These are phyloP conservation scores for Lactuca sativa DNA, from an alignment of 129 eudicot species.

Conservation along the genomic window DNA sequence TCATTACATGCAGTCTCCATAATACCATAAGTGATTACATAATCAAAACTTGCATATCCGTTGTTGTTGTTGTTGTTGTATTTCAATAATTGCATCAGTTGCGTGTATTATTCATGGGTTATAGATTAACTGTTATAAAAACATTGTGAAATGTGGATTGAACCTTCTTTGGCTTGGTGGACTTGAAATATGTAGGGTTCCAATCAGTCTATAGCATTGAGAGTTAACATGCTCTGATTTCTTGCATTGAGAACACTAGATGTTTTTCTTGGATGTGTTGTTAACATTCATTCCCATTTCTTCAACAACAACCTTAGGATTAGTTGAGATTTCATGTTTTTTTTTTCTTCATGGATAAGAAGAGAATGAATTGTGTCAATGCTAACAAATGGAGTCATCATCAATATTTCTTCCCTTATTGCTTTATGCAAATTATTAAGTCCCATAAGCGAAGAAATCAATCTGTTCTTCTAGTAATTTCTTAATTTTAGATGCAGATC, in stretches of 20 bases:
- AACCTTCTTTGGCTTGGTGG: neutral
- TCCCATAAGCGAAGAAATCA: neutral
- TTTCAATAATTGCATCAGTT: neutral
- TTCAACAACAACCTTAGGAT: neutral
- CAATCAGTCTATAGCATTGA: neutral
- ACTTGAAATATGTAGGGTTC: neutral
- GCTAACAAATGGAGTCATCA: neutral
- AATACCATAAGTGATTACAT: neutral
- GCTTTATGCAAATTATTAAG: neutral
- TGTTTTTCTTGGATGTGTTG: neutral
- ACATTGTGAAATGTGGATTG: neutral
- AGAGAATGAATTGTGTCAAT: neutral
- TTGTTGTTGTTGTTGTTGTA: too few species aligned
- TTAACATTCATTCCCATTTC: neutral
- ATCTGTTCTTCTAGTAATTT: neutral
- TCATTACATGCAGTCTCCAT: neutral
- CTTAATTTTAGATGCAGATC: neutral
- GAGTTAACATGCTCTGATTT: neutral
- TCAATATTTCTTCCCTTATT: neutral
- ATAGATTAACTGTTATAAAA: too few species aligned
- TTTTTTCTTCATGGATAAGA: neutral
- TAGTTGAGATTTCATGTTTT: neutral
- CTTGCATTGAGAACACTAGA: neutral
- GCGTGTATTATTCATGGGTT: neutral
- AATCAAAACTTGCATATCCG: neutral